Conservation (phyloP, 495 filamentous ascomycete species). For the Hypoxylon cercidicola region DNA sequence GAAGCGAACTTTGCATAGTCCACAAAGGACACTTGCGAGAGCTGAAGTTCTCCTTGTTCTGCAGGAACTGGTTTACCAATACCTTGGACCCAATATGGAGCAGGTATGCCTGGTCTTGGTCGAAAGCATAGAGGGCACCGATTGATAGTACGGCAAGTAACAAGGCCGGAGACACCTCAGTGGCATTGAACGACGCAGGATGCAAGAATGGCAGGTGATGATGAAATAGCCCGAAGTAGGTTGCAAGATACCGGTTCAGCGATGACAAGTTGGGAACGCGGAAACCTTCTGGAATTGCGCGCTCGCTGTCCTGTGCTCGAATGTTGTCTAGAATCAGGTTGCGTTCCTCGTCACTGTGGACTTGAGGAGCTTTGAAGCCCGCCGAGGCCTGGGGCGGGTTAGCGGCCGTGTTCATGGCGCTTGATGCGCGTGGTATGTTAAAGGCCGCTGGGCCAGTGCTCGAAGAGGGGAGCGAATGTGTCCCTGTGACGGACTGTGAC, state of each 20-base stretch:
- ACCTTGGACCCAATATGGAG: constrained; percentile 98
- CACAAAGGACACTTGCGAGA: constrained; percentile 97
- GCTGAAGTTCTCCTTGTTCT: constrained; percentile 98
- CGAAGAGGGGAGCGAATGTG: constrained; percentile 73
- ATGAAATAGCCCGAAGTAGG: constrained; percentile 97
- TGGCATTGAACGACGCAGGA: constrained; percentile 87
- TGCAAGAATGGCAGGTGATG: constrained; percentile 97
- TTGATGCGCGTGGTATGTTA: constrained; percentile 74
- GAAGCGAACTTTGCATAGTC: constrained; percentile 94
- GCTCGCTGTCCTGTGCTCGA: constrained; percentile 77
- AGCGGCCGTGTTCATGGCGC: constrained; percentile 44
- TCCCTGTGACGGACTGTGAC: constrained; percentile 74
- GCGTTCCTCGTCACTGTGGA: constrained; percentile 80
- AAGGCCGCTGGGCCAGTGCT: constrained; percentile 72
- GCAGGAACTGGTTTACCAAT: constrained; percentile 93
- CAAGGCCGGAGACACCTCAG: constrained; percentile 78
- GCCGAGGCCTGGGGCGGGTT: constrained; percentile 66
- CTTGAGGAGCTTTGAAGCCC: constrained; percentile 73
- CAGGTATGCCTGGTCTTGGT: constrained; percentile 93
- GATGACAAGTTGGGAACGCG: constrained; percentile 80
- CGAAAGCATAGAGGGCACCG: constrained; percentile 95
- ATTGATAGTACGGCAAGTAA: constrained; percentile 94
- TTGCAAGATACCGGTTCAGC: constrained; percentile 89
- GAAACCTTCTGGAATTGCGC: constrained; percentile 87
- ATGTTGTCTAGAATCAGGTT: constrained; percentile 87